Percentiles rank a stretch among this genome's conserved stretches.
Conservation (phyloP, 2,329 filamentous ascomycete species). For the Phyllosticta citriasiana region DNA sequence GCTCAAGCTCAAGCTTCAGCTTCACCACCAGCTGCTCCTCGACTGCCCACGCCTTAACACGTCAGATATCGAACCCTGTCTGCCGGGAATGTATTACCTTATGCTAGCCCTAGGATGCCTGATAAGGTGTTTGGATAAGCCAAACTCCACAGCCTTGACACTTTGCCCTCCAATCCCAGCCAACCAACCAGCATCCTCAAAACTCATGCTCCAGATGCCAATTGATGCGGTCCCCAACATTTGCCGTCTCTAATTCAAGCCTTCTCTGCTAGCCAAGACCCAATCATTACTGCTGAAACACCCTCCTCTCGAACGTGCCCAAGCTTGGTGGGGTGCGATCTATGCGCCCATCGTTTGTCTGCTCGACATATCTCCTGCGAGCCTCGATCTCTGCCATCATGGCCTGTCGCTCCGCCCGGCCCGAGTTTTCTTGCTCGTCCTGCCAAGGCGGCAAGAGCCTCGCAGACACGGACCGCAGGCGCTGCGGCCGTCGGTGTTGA, state of each 20-base stretch:
- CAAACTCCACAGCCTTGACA: neutral
- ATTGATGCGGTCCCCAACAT: neutral
- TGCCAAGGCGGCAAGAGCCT: constrained; percentile 15
- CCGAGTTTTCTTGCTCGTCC: constrained; percentile 26
- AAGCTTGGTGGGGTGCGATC: constrained; percentile 28
- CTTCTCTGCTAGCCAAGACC: neutral
- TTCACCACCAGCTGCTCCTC: neutral
- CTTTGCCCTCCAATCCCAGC: neutral
- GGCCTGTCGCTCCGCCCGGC: constrained; percentile 16
- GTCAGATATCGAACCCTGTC: neutral
- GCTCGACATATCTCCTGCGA: constrained; percentile 12
- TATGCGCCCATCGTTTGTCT: constrained; percentile 16
- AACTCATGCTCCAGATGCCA: neutral
- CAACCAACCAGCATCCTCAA: neutral
- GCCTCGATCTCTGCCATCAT: constrained; percentile 18
- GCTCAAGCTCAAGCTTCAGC: neutral
- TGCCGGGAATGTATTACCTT: neutral
- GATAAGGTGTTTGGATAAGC: neutral
- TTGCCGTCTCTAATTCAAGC: neutral
- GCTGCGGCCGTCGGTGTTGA: constrained; percentile 2
- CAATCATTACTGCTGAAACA: constrained; percentile 6
- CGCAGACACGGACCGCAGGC: constrained; percentile 2
- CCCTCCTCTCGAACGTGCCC: constrained; percentile 22
- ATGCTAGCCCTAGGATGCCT: neutral
- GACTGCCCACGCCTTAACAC: neutral